Evolutionary conservation across 768 basidiomycete genomes (phyloP), one percentile per base, ranked within the genome.

Genomic region (Grammothele lineata): DNA sequence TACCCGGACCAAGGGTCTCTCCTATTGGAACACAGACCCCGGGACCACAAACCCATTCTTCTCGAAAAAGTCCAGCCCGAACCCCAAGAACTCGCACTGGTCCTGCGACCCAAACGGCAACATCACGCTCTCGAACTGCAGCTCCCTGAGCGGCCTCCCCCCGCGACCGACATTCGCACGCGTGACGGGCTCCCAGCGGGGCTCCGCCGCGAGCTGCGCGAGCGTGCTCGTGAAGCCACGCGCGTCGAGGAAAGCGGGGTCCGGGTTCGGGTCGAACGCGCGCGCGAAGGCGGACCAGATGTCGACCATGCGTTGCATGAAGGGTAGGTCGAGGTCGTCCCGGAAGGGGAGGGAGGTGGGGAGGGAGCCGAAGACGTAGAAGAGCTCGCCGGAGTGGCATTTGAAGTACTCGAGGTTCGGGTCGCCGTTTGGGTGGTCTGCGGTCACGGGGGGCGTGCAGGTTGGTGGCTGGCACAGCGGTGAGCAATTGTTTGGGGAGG

Each of bases 251-350:
- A 71, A 76, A 1, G 52, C 64, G 0, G 57, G 49, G 3, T 67
- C 61, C 0, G 74, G 75, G 50, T 76, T 78, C 6, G 77, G 76
- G 47, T 77, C 59, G 53, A 68, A 70, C 4, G 71, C 70, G 32
- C 75, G 66, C 7, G 70, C 74, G 49, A 77, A 78, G 6, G 70
- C 57, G 0, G 69, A 62, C 77, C 76, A 79, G 8, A 62, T 56
- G 53, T 78, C 76, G 5, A 70, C 57, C 32, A 60, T 63, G 33
- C 72, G 58, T 52, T 76, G 75, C 41, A 66, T 64, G 56, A 77
- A 65, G 1, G 70, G 62, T 5, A 76, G 65, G 57, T 78, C 76
- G 36, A 66, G 59, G 21, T 59, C 60, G 58, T 78, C 77, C 24
- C 76, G 71, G 62, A 74, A 74, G 2, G 74, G 72, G 1, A 55